Conservation (phyloP, 768 basidiomycete species). For the Tricholoma bakamatsutake region DNA sequence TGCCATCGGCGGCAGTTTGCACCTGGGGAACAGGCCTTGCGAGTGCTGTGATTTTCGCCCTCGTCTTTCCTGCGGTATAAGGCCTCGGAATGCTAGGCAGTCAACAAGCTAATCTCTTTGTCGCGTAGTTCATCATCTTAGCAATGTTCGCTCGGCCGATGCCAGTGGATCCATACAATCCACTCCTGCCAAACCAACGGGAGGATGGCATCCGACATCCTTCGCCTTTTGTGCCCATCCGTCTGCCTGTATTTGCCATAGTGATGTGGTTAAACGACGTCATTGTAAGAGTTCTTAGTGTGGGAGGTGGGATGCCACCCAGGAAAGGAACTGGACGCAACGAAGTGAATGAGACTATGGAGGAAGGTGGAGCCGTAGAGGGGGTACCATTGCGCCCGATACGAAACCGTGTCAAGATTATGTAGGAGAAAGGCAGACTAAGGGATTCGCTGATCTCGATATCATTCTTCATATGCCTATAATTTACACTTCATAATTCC, state of each 20-base stretch:
- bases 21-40: constrained; percentile 69
- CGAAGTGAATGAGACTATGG: constrained; percentile 52
- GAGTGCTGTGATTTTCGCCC: constrained; percentile 78
- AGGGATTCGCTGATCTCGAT: constrained; percentile 4
- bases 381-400: constrained; percentile 14
- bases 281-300: constrained; percentile 56
- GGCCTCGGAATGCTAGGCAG: not conserved
- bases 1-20: constrained; percentile 69
- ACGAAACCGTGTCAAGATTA: constrained; percentile 29
- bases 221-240: constrained; percentile 74
- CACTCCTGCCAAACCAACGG: constrained; percentile 32
- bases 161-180: constrained; percentile 72
- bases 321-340: constrained; percentile 7
- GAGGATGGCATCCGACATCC: constrained; percentile 54
- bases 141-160: constrained; percentile 73
- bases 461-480: constrained; percentile 1
- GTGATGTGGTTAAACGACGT: constrained; percentile 73
- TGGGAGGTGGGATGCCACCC: constrained; percentile 33
- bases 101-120: not conserved
- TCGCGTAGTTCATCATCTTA: constrained; percentile 73
- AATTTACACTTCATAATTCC: constrained; percentile 1
- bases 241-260: constrained; percentile 67
- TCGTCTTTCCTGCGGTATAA: constrained; percentile 74
- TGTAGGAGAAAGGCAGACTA: constrained; percentile 47
- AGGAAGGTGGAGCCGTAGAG: constrained; percentile 42